Conservation (phyloP, 352 stramenopile species). For the Phytopythium cucurbitacearum region DNA sequence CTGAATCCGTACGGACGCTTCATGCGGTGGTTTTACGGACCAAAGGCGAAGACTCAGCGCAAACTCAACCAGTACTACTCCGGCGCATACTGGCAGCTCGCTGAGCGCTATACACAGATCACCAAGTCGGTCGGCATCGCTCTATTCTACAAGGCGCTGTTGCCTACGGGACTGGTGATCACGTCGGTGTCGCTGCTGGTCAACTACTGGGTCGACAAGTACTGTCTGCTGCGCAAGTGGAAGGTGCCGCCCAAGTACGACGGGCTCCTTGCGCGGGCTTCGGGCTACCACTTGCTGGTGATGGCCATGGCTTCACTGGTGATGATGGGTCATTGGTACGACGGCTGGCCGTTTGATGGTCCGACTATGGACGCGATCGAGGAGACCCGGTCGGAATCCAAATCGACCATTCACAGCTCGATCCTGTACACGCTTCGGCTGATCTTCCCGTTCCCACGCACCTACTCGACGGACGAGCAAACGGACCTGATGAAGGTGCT, state of each 20-base stretch:
- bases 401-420: constrained; percentile 19
- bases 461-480: constrained; percentile 28
- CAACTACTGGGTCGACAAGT: constrained; percentile 86
- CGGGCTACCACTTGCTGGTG: constrained; percentile 63
- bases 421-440: constrained; percentile 33
- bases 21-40: constrained; percentile 34
- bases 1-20: constrained; percentile 50
- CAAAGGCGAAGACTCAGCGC: constrained; percentile 58
- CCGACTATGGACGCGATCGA: constrained; percentile 23
- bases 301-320: constrained; percentile 58
- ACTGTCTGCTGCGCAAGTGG: constrained; percentile 73
- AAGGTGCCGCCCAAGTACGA: constrained; percentile 61
- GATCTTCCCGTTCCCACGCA: constrained; percentile 48
- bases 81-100: constrained; percentile 60
- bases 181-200: constrained; percentile 60
- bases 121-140: constrained; percentile 61
- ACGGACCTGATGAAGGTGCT: constrained; percentile 37
- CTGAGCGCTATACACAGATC: constrained; percentile 65
- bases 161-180: constrained; percentile 61
- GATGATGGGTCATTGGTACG: constrained; percentile 80
- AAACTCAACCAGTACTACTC: constrained; percentile 79
- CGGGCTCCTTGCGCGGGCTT: constrained; percentile 51
- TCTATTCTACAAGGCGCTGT: constrained; percentile 62
- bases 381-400: constrained; percentile 16
- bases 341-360: constrained; percentile 71